Evolutionary conservation across 345 rosid genomes (phyloP).

Genomic region (Combretum micranthum): DNA sequence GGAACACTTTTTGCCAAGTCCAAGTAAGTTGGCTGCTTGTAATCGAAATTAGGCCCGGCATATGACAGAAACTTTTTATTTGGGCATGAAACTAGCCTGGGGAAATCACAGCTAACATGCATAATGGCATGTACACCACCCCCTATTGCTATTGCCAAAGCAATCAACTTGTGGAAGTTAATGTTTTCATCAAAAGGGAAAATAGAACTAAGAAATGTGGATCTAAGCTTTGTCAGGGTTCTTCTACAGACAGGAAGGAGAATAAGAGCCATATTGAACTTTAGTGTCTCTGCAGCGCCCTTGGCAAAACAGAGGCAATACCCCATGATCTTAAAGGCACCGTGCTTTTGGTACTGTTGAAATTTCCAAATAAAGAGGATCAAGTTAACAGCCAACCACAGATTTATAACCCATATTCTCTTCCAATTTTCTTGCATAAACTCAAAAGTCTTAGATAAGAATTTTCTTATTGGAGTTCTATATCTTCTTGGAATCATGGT

Average conservation of each 20-base stretch:
- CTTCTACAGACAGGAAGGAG: slow-evolving; percentile 74
- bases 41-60: slow-evolving; percentile 36
- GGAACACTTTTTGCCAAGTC: slow-evolving; percentile 41
- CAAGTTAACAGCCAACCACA: slow-evolving; percentile 41
- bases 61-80: slow-evolving; percentile 32
- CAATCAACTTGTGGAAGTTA: slow-evolving; percentile 72
- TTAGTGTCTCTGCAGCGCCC: slow-evolving; percentile 78
- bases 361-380: slow-evolving; percentile 59
- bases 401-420: slow-evolving; percentile 48
- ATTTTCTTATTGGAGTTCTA: slow-evolving; percentile 54
- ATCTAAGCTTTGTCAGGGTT: slow-evolving; percentile 66
- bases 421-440: slow-evolving; percentile 52
- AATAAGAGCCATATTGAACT: slow-evolving; percentile 85
- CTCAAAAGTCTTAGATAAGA: slow-evolving; percentile 33
- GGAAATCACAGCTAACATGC: slow-evolving; percentile 64
- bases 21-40: slow-evolving; percentile 55
- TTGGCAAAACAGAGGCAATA: slow-evolving; percentile 75
- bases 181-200: slow-evolving; percentile 89
- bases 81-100: slow-evolving; percentile 39
- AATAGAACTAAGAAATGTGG: slow-evolving; percentile 39
- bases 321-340: slow-evolving; percentile 60
- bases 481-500: slow-evolving; percentile 85
- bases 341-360: slow-evolving; percentile 17
- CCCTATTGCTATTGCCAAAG: slow-evolving; percentile 40
- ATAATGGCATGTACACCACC: slow-evolving; percentile 39